These are phyloP conservation scores for Syzygium grande DNA, from an alignment of 345 rosid genomes.

Conservation along the genomic window DNA sequence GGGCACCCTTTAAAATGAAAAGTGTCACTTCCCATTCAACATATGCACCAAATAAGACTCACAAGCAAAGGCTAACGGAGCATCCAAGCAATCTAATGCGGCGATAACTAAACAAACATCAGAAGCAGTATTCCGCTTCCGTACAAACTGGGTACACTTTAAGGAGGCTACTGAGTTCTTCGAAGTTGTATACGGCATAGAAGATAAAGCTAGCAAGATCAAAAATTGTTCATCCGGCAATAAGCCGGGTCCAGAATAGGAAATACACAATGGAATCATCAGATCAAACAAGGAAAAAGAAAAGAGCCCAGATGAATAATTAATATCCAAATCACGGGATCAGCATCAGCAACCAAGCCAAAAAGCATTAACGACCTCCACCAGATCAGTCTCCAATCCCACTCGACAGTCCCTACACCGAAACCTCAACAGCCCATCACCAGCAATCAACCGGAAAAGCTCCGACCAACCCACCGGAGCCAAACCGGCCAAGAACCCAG, in stretches of 20 bases:
- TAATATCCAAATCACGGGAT: not conserved
- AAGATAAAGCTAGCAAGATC: not conserved
- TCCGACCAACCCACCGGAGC: not conserved
- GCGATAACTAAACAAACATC: not conserved
- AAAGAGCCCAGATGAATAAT: not conserved
- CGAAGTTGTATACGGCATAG: not conserved
- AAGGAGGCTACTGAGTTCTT: not conserved
- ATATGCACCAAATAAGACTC: not conserved
- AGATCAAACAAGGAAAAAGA: not conserved
- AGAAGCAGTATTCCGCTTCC: not conserved
- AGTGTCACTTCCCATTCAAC: not conserved
- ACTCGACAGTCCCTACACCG: not conserved
- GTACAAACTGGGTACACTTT: not conserved
- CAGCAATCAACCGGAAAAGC: not conserved
- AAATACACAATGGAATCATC: not conserved
- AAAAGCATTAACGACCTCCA: not conserved
- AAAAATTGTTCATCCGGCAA: not conserved
- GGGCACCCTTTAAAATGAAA: constrained; percentile 41
- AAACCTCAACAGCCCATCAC: not conserved
- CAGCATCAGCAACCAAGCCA: not conserved
- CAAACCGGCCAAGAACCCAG: not conserved
- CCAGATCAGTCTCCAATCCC: not conserved
- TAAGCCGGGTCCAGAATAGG: not conserved
- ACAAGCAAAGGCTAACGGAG: not conserved
- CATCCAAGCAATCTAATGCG: not conserved